phyloP scores from a whole-genome alignment of 2,329 filamentous ascomycete species.

The Ceratocystis colombiana region DNA sequence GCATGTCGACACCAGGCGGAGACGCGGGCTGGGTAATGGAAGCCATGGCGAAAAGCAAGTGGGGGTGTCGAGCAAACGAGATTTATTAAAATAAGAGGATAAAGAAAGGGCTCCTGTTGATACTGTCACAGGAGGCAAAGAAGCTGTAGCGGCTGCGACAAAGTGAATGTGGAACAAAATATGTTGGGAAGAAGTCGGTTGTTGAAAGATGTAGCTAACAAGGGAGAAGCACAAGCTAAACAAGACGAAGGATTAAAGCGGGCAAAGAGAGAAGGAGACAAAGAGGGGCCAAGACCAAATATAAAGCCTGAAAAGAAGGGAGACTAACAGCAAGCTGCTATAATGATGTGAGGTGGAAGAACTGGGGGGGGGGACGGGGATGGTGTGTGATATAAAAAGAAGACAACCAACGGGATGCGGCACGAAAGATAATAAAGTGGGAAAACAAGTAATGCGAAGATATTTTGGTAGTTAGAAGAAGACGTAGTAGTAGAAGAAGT shows the following conservation, averaged over 20 bases:
- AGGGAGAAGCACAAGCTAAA: neutral
- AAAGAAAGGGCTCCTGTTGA: neutral
- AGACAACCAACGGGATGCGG: conserved; percentile 1
- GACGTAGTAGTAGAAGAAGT: neutral
- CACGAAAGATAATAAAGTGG: conserved; percentile 13
- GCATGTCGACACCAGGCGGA: conserved; percentile 17
- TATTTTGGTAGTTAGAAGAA: conserved; percentile 3
- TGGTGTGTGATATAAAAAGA: conserved; percentile 3
- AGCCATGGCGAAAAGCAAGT: conserved; percentile 20
- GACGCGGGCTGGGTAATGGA: conserved; percentile 16
- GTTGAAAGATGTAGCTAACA: conserved; percentile 12
- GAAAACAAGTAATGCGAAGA: neutral
- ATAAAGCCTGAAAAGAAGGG: conserved; percentile 4
- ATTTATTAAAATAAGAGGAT: conserved; percentile 25
- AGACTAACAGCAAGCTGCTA: conserved; percentile 1
- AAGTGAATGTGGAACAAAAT: conserved; percentile 7
- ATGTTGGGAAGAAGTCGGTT: neutral
- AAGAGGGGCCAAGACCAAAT: conserved; percentile 17
- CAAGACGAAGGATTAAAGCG: conserved; percentile 8
- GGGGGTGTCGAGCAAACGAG: neutral
- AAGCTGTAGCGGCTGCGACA: neutral
- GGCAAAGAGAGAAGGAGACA: neutral
- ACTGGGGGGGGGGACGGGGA: neutral
- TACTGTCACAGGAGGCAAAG: neutral
- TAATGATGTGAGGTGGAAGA: conserved; percentile 14